phyloP scores from a whole-genome alignment of 495 filamentous ascomycete genomes.

The Talaromyces nanjingensis region DNA sequence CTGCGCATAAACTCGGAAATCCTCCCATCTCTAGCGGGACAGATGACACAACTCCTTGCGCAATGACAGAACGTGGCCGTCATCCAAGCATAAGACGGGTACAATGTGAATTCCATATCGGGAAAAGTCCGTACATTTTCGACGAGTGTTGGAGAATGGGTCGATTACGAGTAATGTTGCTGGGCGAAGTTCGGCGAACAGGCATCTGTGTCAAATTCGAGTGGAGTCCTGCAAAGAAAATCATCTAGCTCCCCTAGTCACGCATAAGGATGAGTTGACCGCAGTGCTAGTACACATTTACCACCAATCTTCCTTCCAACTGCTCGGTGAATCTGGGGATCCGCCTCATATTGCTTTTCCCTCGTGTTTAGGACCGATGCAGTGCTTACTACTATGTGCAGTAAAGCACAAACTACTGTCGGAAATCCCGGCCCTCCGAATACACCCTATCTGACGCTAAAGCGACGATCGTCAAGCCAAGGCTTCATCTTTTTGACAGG shows the following conservation, averaged over 20 bases:
- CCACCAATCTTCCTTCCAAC: background rate
- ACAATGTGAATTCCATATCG: background rate
- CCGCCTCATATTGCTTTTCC: conserved; percentile 3
- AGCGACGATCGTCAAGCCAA: conserved; percentile 4
- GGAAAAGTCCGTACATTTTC: background rate
- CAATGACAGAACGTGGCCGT: conserved; percentile 3
- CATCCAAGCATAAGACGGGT: background rate
- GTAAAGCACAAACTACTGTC: background rate
- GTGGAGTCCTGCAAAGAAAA: conserved; percentile 6
- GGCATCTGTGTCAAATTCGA: background rate
- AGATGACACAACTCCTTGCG: background rate
- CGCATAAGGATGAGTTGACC: background rate
- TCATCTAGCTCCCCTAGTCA: background rate
- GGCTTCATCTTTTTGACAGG: background rate
- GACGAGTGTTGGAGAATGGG: background rate
- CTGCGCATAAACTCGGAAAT: background rate
- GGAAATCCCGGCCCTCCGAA: background rate
- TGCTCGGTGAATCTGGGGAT: background rate
- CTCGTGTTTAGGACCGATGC: background rate
- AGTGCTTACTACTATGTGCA: background rate
- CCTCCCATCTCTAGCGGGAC: background rate
- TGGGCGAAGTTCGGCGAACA: background rate
- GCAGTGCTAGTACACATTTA: background rate
- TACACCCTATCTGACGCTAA: background rate
- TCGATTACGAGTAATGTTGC: background rate